A percentile compares a stretch with the other conserved stretches of the same genome.
Evolutionary conservation across 1,284 basidiomycete species (phyloP).

Genomic region (Ustilago loliicola): DNA sequence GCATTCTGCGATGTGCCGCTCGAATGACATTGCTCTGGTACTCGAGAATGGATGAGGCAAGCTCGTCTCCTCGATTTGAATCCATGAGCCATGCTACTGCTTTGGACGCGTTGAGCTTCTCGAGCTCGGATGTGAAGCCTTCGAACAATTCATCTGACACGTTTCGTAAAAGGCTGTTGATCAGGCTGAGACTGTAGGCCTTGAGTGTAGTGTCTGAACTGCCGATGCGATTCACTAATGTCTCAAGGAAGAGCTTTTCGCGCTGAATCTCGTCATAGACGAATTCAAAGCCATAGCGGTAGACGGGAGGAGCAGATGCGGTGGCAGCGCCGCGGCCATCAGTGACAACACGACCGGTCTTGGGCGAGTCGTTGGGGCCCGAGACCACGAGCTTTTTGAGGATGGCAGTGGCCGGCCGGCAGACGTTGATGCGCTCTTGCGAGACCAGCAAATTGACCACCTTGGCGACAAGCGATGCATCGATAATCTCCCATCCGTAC

Average conservation of each 20-base stretch:
- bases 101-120: constrained; percentile 83
- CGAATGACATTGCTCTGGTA: constrained; percentile 90
- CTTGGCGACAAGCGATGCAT: constrained; percentile 79
- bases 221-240: constrained; percentile 63
- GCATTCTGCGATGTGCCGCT: constrained; percentile 84
- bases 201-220: constrained; percentile 68
- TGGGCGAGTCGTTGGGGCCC: constrained; percentile 52
- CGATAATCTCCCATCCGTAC: constrained; percentile 79
- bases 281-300: constrained; percentile 64
- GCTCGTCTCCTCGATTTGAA: constrained; percentile 84
- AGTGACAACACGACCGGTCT: constrained; percentile 46
- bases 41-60: constrained; percentile 86
- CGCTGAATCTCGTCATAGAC: constrained; percentile 62
- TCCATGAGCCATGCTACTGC: constrained; percentile 78
- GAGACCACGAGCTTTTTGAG: constrained; percentile 81
- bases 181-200: constrained; percentile 72
- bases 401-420: constrained; percentile 94
- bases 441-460: constrained; percentile 81
- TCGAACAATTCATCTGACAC: constrained; percentile 83
- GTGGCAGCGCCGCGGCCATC: constrained; percentile 27
- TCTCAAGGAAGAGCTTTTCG: constrained; percentile 63
- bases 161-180: constrained; percentile 86
- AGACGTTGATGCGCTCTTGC: constrained; percentile 80
- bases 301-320: constrained; percentile 36
- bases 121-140: constrained; percentile 82